Conservation (phyloP, 208 protist genomes). For the Chromosphaera perkinsii region DNA sequence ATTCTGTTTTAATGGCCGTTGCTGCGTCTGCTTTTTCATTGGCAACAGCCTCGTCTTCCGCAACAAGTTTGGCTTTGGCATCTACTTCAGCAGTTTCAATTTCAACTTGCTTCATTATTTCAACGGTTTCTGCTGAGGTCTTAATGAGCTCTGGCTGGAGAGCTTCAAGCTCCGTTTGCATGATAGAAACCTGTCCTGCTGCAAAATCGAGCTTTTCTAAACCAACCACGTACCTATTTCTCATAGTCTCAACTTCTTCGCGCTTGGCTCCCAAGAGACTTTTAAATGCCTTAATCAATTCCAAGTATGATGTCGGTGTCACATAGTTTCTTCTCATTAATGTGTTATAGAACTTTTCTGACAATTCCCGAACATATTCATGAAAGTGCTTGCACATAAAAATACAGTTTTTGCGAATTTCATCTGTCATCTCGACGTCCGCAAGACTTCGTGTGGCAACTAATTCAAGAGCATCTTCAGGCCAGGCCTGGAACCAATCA, state of each 20-base stretch:
- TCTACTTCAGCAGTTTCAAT: constrained; percentile 61
- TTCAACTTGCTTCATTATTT: constrained; percentile 79
- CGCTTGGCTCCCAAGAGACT: no score
- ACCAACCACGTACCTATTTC: constrained; percentile 42
- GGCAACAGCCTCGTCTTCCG: constrained; percentile 64
- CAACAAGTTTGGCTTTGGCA: not conserved
- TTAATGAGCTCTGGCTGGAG: constrained; percentile 49
- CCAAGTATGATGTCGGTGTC: no score
- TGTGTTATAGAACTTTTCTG: no score
- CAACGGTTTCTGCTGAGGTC: constrained; percentile 49
- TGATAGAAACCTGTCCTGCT: constrained; percentile 35
- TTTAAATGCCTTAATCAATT: no score
- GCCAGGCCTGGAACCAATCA: no score
- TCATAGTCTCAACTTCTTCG: constrained; percentile 25
- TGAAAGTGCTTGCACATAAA: no score
- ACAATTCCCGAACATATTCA: no score
- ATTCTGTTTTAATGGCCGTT: constrained; percentile 84
- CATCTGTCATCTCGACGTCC: no score
- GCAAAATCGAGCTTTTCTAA: constrained; percentile 51
- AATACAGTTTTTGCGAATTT: no score
- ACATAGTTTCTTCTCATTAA: no score
- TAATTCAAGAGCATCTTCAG: no score
- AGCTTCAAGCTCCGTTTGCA: constrained; percentile 56
- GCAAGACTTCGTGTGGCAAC: no score
- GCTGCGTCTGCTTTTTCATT: constrained; percentile 77